Evolutionary conservation across 306 rosid genomes (phyloP).

Genomic region (Casuarina glauca): DNA sequence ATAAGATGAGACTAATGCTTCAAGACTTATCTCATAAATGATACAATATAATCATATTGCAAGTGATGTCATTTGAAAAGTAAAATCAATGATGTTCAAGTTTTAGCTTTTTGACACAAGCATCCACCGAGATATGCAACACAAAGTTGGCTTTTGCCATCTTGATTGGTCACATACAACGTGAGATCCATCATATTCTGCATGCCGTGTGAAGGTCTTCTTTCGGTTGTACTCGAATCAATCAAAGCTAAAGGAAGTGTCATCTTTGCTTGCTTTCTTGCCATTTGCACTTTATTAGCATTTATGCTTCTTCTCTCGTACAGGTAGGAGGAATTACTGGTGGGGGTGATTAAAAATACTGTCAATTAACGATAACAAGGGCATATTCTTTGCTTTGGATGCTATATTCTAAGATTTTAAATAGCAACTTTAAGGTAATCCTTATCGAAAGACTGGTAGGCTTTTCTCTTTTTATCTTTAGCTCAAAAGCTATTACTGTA

Average conservation of each 20-base stretch:
- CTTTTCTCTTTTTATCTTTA: too few relatives aligned
- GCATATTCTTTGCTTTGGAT: conserved; percentile 12
- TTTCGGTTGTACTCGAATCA: neutral
- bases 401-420: neutral
- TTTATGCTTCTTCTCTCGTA: neutral
- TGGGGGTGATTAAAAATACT: neutral
- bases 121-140: neutral
- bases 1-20: too few relatives aligned
- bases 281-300: neutral
- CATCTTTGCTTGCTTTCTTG: neutral
- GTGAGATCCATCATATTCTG: conserved; percentile 1
- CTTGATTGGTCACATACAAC: neutral
- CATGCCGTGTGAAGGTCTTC: neutral
- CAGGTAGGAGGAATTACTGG: neutral
- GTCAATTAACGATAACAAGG: neutral
- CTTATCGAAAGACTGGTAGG: neutral
- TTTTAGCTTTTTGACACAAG: neutral
- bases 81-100: neutral
- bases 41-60: too few relatives aligned
- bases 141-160: neutral
- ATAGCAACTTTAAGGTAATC: neutral
- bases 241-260: neutral
- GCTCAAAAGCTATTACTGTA: too few relatives aligned
- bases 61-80: too few relatives aligned
- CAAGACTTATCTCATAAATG: too few relatives aligned